phyloP scores from a whole-genome alignment of 192 early-diverging fungal species.

The Coemansia asiatica region DNA sequence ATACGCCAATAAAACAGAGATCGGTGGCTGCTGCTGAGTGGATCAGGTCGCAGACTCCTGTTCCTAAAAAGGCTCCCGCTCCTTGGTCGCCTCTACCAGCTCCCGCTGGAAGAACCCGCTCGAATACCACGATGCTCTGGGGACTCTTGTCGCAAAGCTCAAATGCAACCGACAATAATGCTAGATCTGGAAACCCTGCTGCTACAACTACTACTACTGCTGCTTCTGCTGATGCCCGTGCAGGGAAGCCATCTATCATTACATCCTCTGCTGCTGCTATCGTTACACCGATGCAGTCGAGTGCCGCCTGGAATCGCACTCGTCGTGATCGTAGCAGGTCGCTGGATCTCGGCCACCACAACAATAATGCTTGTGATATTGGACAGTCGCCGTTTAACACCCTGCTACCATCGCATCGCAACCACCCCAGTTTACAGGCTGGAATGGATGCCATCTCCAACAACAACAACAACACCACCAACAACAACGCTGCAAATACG shows the following conservation, averaged over 20 bases:
- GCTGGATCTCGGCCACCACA: slow-evolving; percentile 16
- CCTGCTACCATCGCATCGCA: neutral
- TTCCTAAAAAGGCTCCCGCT: slow-evolving; percentile 1
- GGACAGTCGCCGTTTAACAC: neutral
- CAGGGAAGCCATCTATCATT: neutral
- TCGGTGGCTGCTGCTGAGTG: no score
- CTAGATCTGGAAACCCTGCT: neutral
- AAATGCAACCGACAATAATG: neutral
- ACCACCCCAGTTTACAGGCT: neutral
- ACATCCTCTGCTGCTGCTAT: neutral
- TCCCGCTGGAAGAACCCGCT: neutral
- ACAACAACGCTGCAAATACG: neutral
- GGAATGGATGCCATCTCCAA: neutral
- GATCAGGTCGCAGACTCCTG: slow-evolving; percentile 29
- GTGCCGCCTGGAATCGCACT: neutral
- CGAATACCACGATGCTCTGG: slow-evolving; percentile 14
- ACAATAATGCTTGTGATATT: no score
- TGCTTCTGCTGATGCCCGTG: neutral
- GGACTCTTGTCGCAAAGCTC: slow-evolving; percentile 2
- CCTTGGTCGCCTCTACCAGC: slow-evolving; percentile 4
- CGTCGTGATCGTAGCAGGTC: slow-evolving; percentile 43
- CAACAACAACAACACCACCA: neutral
- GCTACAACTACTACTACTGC: neutral
- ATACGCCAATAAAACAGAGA: no score
- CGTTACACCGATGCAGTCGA: neutral